These are phyloP conservation scores for Pharnaceum exiguum DNA, from an alignment of 148 eudicot genomes.

Conservation along the genomic window DNA sequence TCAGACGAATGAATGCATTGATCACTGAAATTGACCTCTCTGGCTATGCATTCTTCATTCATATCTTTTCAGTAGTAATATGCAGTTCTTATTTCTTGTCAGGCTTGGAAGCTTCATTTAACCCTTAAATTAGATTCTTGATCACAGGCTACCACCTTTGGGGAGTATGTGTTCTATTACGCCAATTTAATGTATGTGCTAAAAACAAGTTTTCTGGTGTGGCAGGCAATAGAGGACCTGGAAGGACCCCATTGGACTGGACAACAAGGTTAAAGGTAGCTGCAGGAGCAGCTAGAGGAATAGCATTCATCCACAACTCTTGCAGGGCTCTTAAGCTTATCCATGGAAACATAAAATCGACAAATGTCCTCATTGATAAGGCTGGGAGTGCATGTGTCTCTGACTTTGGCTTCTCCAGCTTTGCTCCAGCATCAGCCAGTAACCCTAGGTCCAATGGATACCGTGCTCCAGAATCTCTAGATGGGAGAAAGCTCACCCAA, in stretches of 20 bases:
- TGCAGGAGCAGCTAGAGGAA: constrained; percentile 69
- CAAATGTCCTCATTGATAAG: constrained; percentile 77
- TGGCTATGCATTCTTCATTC: no score
- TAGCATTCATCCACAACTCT: constrained; percentile 66
- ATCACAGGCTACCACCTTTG: no score
- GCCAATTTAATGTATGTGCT: neutral
- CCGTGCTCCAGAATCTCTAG: constrained; percentile 69
- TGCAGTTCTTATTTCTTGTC: no score
- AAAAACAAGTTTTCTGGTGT: neutral
- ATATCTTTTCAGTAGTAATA: no score
- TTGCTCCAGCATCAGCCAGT: constrained; percentile 33
- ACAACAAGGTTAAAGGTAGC: constrained; percentile 75
- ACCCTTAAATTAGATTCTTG: no score
- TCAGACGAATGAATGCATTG: no score
- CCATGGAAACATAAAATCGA: constrained; percentile 91
- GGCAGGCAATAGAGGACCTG: constrained; percentile 89
- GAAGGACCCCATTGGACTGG: constrained; percentile 93
- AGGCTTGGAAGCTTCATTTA: no score
- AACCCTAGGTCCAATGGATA: constrained; percentile 55
- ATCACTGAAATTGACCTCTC: no score
- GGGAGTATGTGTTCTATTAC: neutral
- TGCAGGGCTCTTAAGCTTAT: constrained; percentile 53
- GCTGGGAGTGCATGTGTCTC: constrained; percentile 59
- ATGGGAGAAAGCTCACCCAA: constrained; percentile 49
- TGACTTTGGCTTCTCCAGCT: constrained; percentile 67